Conservation (phyloP, 495 filamentous ascomycete genomes). For the Trichocladium antarcticum region DNA sequence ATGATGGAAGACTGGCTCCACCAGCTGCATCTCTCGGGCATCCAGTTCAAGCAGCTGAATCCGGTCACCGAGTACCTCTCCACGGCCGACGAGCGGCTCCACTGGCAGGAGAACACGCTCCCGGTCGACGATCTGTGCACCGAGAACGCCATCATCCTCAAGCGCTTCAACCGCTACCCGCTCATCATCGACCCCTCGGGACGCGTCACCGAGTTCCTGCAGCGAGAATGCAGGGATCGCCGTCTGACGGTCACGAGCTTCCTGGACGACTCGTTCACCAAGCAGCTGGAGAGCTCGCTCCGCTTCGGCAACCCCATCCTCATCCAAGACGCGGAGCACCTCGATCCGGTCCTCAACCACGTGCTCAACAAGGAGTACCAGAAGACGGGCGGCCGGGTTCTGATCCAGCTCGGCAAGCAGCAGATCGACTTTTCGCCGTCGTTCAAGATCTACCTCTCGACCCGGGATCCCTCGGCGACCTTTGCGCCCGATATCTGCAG, state of each 20-base stretch:
- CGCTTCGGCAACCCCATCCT: conserved; percentile 97
- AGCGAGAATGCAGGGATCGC: conserved; percentile 85
- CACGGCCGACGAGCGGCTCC: conserved; percentile 85
- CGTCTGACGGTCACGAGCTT: conserved; percentile 96
- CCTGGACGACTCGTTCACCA: conserved; percentile 93
- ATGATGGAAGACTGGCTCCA: conserved; percentile 97
- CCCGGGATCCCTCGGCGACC: conserved; percentile 85
- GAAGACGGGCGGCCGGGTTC: conserved; percentile 95
- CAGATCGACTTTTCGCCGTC: conserved; percentile 98
- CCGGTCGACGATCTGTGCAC: conserved; percentile 99
- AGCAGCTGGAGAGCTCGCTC: conserved; percentile 90
- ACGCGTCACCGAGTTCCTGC: conserved; percentile 84
- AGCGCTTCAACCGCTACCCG: conserved; percentile 95
- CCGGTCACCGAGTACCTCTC: conserved; percentile 94
- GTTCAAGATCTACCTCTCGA: conserved; percentile 92
- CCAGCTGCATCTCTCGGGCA: conserved; percentile 79
- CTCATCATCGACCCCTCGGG: conserved; percentile 97
- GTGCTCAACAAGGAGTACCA: conserved; percentile 99
- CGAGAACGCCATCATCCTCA: conserved; percentile 94
- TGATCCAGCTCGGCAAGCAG: conserved; percentile 96
- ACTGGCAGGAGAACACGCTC: conserved; percentile 89
- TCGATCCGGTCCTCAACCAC: conserved; percentile 95
- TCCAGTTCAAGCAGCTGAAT: conserved; percentile 86
- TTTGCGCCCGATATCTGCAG: conserved; percentile 99
- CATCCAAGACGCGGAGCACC: conserved; percentile 94